Conservation (phyloP, 441 rosid genomes). For the Adansonia madagascariensis region DNA sequence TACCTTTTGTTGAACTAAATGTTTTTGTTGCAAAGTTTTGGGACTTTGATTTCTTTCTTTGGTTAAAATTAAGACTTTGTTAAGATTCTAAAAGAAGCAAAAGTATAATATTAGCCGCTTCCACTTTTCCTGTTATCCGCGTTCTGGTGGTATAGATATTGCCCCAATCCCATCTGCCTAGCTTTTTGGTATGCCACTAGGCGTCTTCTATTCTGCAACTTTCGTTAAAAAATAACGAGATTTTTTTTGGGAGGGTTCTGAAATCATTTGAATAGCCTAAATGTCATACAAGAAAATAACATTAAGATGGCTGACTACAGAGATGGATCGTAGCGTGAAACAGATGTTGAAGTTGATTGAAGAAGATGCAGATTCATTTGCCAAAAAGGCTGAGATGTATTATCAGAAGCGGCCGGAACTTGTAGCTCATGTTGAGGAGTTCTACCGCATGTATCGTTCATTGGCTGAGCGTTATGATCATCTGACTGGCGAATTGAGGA, state of each 20-base stretch:
- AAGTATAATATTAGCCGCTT: neutral
- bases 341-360: constrained; percentile 84
- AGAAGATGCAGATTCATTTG: constrained; percentile 91
- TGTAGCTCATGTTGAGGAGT: constrained; percentile 75
- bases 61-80: neutral
- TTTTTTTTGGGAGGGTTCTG: neutral
- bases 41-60: neutral
- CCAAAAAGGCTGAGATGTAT: constrained; percentile 90
- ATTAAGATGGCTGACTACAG: constrained; percentile 43
- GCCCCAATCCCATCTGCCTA: neutral
- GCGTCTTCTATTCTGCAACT: neutral
- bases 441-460: constrained; percentile 84
- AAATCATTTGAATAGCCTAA: neutral
- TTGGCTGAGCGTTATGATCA: constrained; percentile 91
- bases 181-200: neutral
- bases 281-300: constrained; percentile 26
- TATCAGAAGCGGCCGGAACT: constrained; percentile 86
- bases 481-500: constrained; percentile 76
- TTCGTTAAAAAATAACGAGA: neutral
- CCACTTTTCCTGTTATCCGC: neutral
- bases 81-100: neutral
- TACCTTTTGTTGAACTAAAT: too few relatives aligned
- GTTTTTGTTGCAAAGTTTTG: neutral
- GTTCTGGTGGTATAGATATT: too few relatives aligned
- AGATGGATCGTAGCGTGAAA: constrained; percentile 78